Base-by-base conservation (phyloP, 331 rosid genomes). In the Quercus lobata region DNA sequence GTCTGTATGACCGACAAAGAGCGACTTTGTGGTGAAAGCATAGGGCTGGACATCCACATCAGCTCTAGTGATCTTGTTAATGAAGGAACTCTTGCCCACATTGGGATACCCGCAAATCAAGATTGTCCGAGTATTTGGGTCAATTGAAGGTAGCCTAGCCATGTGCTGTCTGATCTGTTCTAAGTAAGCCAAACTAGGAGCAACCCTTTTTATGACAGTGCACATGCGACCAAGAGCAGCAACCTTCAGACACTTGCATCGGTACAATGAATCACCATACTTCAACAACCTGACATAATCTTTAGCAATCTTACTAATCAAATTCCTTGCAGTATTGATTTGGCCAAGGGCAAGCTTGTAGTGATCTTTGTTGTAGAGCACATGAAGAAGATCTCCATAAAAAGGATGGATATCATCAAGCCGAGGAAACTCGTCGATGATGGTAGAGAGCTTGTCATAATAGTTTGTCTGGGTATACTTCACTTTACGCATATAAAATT, bases 151-250 rank as follows among this genome's bases (percentile, higher is more conserved):
- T 35, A 93, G 87, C 91, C 98, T 92, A 6, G 98, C 94, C 98
- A 93, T 88, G 70, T 93, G 97, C 68, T 92, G 98, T 71, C 96
- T 89, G 78, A 93, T 89, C 83, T 92, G 98, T 54, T 93, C 98
- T 18, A 92, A 81, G 68, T 93, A 91, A 21, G 97, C 96, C 88
- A 93, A 88, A 81, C 97, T 93, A 5, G 98, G 96, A 35, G 90
- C 92, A 56, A 91, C 79, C 86, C 94, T 90, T 86, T 93, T 93
- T 16, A 93, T 76, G 79, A 93, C 98, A 41, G 94, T 93, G 77
- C 97, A 93, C 98, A 93, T 93, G 41, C 97, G 88, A 4, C 98
- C 98, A 81, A 93, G 96, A 61, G 98, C 98, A 55, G 96, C 97
- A 37, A 93, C 96, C 88, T 92, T 93, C 52, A 92, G 82, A 85